These are phyloP conservation scores for Heterobasidion annosum DNA, from an alignment of 1,284 basidiomycete genomes.

Conservation along the genomic window DNA sequence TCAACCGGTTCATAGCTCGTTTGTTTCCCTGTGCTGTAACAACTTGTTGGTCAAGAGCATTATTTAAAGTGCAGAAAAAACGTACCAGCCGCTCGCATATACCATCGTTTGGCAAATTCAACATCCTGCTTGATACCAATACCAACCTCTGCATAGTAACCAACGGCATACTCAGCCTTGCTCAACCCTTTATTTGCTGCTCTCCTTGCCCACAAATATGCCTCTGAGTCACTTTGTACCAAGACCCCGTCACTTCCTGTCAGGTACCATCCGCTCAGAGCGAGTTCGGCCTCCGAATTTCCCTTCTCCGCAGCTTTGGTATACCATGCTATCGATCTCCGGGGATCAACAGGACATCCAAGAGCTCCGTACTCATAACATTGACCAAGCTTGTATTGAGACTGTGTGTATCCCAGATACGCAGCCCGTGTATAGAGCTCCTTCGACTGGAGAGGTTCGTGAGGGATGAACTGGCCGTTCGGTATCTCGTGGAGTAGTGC, in stretches of 20 bases:
- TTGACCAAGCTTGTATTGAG: conserved; percentile 92
- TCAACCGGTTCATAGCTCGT: conserved; percentile 89
- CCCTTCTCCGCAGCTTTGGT: conserved; percentile 96
- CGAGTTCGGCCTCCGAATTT: conserved; percentile 90
- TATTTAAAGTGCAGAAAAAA: conserved; percentile 10
- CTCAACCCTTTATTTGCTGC: conserved; percentile 90
- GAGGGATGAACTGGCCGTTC: conserved; percentile 53
- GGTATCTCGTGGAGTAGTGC: conserved; percentile 83
- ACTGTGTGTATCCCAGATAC: conserved; percentile 88
- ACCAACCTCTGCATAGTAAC: conserved; percentile 95
- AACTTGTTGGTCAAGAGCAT: conserved; percentile 1
- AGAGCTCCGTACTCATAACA: conserved; percentile 92
- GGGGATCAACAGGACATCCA: conserved; percentile 88
- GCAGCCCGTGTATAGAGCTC: conserved; percentile 89
- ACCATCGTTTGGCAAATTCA: conserved; percentile 97
- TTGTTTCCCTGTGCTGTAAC: conserved; percentile 84
- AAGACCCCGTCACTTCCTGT: conserved; percentile 92
- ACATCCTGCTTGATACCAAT: conserved; percentile 96
- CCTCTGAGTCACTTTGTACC: conserved; percentile 96
- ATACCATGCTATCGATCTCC: conserved; percentile 95
- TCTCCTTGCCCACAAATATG: conserved; percentile 92
- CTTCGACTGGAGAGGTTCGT: conserved; percentile 77
- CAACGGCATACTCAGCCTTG: conserved; percentile 95
- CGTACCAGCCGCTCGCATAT: conserved; percentile 94
- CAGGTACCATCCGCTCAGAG: conserved; percentile 96